These are phyloP conservation scores for Sporothrix protearum DNA, from an alignment of 2,329 filamentous ascomycete species.

Conservation along the genomic window DNA sequence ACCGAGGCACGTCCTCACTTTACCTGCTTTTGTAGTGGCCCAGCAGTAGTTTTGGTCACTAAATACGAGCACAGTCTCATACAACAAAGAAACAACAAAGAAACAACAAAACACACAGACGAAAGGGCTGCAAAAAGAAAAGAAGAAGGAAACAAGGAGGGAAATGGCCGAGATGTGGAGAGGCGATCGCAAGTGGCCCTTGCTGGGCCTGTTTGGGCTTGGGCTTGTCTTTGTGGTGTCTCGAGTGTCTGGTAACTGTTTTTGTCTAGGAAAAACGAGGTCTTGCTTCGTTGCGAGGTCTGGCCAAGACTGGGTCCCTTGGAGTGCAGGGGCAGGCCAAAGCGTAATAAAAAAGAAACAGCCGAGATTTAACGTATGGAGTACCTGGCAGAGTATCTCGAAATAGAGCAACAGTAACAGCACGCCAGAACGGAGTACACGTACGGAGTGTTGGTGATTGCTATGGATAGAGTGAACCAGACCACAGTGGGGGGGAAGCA, in stretches of 20 bases:
- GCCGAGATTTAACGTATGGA: background rate
- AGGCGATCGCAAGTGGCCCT: slow-evolving; percentile 11
- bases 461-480: slow-evolving; percentile 2
- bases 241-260: background rate
- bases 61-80: background rate
- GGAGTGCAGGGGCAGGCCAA: background rate
- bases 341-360: background rate
- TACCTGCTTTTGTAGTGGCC: background rate
- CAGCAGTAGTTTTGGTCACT: background rate
- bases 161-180: slow-evolving; percentile 15
- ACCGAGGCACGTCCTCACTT: background rate
- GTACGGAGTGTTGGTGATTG: background rate
- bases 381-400: background rate
- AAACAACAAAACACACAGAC: background rate
- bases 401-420: background rate
- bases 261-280: background rate
- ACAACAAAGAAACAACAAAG: background rate
- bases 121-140: background rate
- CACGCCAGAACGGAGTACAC: background rate
- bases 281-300: background rate
- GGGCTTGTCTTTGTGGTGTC: background rate
- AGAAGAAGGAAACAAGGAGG: background rate
- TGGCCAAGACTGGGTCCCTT: slow-evolving; percentile 8
- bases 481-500: background rate
- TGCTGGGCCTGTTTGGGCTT: slow-evolving; percentile 2